Evolutionary conservation across 2,329 filamentous ascomycete genomes (phyloP).

Genomic region (Ascochyta lentis): DNA sequence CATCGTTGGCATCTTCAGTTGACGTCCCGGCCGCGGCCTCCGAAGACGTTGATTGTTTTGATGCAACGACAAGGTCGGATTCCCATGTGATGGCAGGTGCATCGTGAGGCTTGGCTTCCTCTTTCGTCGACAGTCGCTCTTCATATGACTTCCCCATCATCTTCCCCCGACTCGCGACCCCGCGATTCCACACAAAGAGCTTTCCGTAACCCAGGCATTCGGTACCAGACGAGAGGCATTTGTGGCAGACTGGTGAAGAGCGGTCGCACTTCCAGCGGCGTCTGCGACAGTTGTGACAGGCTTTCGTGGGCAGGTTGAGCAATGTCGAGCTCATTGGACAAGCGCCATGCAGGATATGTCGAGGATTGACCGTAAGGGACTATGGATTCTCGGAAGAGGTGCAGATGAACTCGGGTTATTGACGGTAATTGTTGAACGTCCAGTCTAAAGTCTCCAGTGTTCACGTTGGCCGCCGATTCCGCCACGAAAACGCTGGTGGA

Average conservation of each 20-base stretch:
- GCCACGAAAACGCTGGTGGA: constrained; percentile 12
- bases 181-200: constrained; percentile 66
- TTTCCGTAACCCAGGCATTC: constrained; percentile 69
- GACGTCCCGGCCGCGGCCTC: not conserved
- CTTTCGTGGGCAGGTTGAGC: constrained; percentile 44
- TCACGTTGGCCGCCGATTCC: constrained; percentile 19
- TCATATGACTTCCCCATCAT: constrained; percentile 62
- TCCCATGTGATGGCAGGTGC: constrained; percentile 29
- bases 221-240: constrained; percentile 63
- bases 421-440: constrained; percentile 17
- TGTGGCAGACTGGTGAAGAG: constrained; percentile 65
- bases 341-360: constrained; percentile 40
- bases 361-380: constrained; percentile 23
- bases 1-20: not conserved
- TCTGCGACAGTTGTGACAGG: constrained; percentile 69
- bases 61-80: constrained; percentile 14
- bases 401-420: constrained; percentile 18
- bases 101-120: constrained; percentile 34
- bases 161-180: constrained; percentile 59
- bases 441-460: constrained; percentile 21
- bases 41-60: constrained; percentile 5
- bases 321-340: constrained; percentile 42
- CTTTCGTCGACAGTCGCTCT: constrained; percentile 37
- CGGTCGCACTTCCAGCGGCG: constrained; percentile 68
- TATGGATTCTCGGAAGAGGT: constrained; percentile 13